These are phyloP conservation scores for Murraya koenigii DNA, from an alignment of 345 rosid genomes.

Conservation along the genomic window DNA sequence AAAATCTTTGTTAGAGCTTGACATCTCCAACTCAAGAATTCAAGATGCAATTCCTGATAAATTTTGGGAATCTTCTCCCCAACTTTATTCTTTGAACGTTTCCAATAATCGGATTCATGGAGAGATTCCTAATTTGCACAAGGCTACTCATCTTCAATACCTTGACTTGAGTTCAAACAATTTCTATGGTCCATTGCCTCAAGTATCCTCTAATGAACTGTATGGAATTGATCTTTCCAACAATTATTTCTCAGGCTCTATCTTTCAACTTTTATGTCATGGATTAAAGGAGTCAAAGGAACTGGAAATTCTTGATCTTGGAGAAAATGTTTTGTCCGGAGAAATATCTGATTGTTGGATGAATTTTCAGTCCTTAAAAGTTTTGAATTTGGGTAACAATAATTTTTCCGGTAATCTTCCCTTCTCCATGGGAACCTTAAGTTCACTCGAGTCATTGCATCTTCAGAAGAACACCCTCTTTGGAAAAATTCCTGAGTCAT, in stretches of 20 bases:
- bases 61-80: background rate
- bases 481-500: background rate
- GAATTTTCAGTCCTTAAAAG: background rate
- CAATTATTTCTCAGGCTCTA: constrained; percentile 34
- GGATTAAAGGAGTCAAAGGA: constrained; percentile 5
- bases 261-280: constrained; percentile 24
- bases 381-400: background rate
- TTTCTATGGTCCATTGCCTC: constrained; percentile 19
- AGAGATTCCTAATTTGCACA: constrained; percentile 15
- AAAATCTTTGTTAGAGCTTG: background rate
- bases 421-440: background rate
- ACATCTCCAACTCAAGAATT: background rate
- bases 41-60: background rate
- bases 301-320: constrained; percentile 31
- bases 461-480: background rate
- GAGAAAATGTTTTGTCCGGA: constrained; percentile 22
- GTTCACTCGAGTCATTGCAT: background rate
- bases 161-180: constrained; percentile 29
- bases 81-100: constrained; percentile 10
- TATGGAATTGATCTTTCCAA: constrained; percentile 33
- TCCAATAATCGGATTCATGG: constrained; percentile 33
- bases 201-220: background rate
- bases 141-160: background rate
- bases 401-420: constrained; percentile 5
- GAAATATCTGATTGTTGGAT: constrained; percentile 3